Base-by-base conservation (phyloP, 2,329 filamentous ascomycete genomes). In the Calonectria hawksworthii region DNA sequence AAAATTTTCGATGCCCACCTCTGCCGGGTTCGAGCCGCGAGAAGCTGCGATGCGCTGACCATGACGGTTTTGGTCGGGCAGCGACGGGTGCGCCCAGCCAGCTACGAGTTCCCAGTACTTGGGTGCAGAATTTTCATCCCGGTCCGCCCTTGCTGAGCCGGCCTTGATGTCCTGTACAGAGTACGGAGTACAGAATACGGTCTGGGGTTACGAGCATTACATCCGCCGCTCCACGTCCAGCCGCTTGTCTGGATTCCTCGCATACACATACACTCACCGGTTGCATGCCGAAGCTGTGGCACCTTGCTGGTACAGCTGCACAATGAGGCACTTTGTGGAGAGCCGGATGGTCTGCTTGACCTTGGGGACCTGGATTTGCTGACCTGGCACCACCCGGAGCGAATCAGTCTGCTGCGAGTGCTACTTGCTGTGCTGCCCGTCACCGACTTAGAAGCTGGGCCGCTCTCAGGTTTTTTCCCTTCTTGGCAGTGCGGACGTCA, bases 1-100 rank as follows among this genome's bases (percentile, higher is more conserved):
- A 80, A 81, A 81, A 80, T 71, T 75, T 81, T 81, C 72, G 77
- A 78, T 70, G 71, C 69, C 77, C 76, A 76, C 75, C 71, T 78
- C 77, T 70, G 73, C 78, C 72, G 72, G 68, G 70, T 51, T 36
- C 52, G 59, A 59, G 61, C 65, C 72, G 67, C 54, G 56, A 75
- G 74, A 79, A 75, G 76, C 75, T 75, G 68, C 69, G 77, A 80
- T 79, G 72, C 72, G 47, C 50, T 70, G 41, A 51, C 74, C 76
- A 72, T 65, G 47, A 59, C 70, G 38, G 36, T 36, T 56, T 56
- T 70, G 68, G 54, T 79, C 76, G 78, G 78, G 79, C 74, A 80
- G 75, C 79, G 74, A 80, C 71, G 68, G 56, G 30, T 50, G 63
- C 67, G 50, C 36, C 65, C 74, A 61, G 44, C 23, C 32, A 61